Conservation (phyloP, 139 green algal species). For the Astrephomene gubernaculifera region DNA sequence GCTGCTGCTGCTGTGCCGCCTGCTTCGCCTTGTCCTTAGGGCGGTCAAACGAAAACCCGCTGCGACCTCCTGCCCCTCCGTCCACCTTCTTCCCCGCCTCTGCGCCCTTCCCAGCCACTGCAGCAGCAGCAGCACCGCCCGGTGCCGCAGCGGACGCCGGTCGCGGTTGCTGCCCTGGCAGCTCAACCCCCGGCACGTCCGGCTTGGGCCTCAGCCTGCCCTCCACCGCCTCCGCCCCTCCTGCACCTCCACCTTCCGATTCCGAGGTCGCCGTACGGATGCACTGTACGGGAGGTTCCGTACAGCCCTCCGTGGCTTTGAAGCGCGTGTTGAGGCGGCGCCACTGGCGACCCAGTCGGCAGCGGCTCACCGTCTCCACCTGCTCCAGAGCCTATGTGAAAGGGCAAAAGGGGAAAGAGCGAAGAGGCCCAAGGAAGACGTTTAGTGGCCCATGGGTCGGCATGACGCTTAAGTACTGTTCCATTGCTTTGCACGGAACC, state of each 20-base stretch:
- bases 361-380: background rate
- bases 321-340: constrained; percentile 24
- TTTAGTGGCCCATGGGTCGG: too few relatives aligned
- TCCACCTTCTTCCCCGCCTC: background rate
- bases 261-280: constrained; percentile 29
- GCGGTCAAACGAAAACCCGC: constrained; percentile 29
- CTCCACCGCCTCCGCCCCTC: background rate
- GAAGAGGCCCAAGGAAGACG: background rate
- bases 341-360: background rate
- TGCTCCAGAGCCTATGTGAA: constrained; percentile 24
- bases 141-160: background rate
- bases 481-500: too few relatives aligned
- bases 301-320: constrained; percentile 27
- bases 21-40: background rate
- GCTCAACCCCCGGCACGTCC: constrained; percentile 1
- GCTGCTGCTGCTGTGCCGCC: background rate
- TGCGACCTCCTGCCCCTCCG: background rate
- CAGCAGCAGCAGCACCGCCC: background rate
- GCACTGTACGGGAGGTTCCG: constrained; percentile 20
- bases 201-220: background rate
- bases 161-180: background rate
- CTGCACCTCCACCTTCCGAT: too few relatives aligned
- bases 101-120: too few relatives aligned
- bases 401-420: background rate
- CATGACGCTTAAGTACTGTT: too few relatives aligned